Evolutionary conservation across 2,329 filamentous ascomycete genomes (phyloP).

Genomic region (Venturia asperata): DNA sequence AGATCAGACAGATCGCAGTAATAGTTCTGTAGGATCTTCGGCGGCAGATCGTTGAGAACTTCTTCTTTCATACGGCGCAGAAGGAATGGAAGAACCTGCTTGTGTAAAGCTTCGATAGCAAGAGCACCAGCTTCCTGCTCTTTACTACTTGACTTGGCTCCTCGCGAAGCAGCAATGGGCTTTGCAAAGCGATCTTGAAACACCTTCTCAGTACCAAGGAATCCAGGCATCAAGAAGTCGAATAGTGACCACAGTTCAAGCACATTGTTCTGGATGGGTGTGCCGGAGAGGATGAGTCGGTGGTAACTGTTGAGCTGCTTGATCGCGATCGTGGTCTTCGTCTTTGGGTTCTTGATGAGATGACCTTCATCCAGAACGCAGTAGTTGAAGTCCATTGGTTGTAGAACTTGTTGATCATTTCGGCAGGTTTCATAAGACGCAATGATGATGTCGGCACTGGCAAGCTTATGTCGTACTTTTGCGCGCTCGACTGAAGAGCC

Average conservation of each 20-base stretch:
- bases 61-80: slow-evolving; percentile 95
- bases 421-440: slow-evolving; percentile 98
- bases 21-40: slow-evolving; percentile 98
- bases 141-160: slow-evolving; percentile 94
- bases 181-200: slow-evolving; percentile 93
- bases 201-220: slow-evolving; percentile 93
- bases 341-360: slow-evolving; percentile 96
- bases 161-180: slow-evolving; percentile 87
- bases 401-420: slow-evolving; percentile 83
- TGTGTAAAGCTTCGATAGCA: slow-evolving; percentile 96
- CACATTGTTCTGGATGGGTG: slow-evolving; percentile 96
- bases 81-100: slow-evolving; percentile 94
- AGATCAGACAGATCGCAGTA: slow-evolving; percentile 96
- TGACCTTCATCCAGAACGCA: slow-evolving; percentile 95
- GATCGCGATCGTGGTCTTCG: slow-evolving; percentile 89
- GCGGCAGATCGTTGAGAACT: slow-evolving; percentile 88
- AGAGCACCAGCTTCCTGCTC: slow-evolving; percentile 95
- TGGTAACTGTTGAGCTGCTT: slow-evolving; percentile 89
- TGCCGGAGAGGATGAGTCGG: slow-evolving; percentile 90
- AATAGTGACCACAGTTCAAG: slow-evolving; percentile 96
- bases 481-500: slow-evolving; percentile 77
- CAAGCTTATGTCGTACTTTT: slow-evolving; percentile 60
- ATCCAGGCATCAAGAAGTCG: slow-evolving; percentile 98
- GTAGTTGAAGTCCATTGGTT: slow-evolving; percentile 89
- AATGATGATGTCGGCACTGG: slow-evolving; percentile 82